Base-by-base conservation (phyloP, 257 asterid genomes). In the Petrea volubilis region DNA sequence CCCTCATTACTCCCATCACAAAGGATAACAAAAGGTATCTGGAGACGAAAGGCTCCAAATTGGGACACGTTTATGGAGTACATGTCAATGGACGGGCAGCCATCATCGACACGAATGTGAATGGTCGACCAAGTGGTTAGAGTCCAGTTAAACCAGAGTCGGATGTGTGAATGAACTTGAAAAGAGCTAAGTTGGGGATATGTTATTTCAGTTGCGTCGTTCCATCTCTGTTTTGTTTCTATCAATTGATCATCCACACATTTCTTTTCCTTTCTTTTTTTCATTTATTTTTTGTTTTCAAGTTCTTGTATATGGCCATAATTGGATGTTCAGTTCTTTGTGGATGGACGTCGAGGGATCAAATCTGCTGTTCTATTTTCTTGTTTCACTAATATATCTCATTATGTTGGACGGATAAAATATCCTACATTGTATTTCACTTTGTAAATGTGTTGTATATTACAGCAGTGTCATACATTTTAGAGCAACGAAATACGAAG, bases 21-120 rank as follows among this genome's bases (percentile, higher is more conserved):
- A 83, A 72, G 75, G 94, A 89, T 67, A 87, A 90, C 81, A 77
- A 82, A 83, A 81, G 84, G 76, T 87, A 89, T 53, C 67, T 91
- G 31, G 97, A 91, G 81, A 87, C 97, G 1, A 91, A 91, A 52
- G 87, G 88, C 10, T 78, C 87, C 60, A 85, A 88, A 78, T 83
- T 86, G 92, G 97, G 95, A 20, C 97, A 91, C 20, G 77, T 84
- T 23, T 88, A 88, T 43, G 96, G 87, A 33, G 41, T 74, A 0
- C 88, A 83, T 18, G 38, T 81, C 63, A 84, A 83, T 29, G 85
- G 91, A 25, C 71, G 7, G 56, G 79, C 85, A 21, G 47, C 72
- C 62, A 38, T 70, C 64, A 74, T 71, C 78, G 73, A 60, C 82
- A 67, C 43, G 70, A 69, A 3, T 10, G 47, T 53, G 64, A 86